Conservation (phyloP, 495 filamentous ascomycete species). For the Aspergillus egyptiacus region DNA sequence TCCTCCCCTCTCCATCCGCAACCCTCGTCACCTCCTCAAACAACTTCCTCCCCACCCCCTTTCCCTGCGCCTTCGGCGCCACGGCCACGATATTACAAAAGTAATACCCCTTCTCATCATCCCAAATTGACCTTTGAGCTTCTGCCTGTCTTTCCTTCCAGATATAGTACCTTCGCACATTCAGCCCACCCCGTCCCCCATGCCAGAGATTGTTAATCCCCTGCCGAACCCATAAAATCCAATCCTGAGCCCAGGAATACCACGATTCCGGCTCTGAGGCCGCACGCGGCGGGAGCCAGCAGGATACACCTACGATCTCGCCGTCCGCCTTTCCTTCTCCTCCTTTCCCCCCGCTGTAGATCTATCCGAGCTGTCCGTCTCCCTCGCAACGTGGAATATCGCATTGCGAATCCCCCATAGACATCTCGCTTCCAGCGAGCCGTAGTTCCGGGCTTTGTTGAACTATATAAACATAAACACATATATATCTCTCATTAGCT, state of each 20-base stretch:
- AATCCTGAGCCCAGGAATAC: conserved; percentile 51
- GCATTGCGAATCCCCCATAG: conserved; percentile 56
- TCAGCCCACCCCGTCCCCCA: conserved; percentile 55
- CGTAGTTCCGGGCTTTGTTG: conserved; percentile 27
- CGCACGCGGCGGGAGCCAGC: conserved; percentile 54
- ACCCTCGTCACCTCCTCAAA: conserved; percentile 51
- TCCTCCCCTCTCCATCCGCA: conserved; percentile 54
- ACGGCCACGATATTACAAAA: conserved; percentile 67
- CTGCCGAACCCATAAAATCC: conserved; percentile 54
- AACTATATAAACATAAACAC: too few relatives aligned
- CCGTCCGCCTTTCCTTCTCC: too few relatives aligned
- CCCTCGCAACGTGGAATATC: conserved; percentile 58
- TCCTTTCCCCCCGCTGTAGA: not conserved
- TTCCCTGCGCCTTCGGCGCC: conserved; percentile 50
- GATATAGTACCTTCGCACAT: conserved; percentile 58
- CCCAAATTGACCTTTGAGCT: conserved; percentile 37
- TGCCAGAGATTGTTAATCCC: conserved; percentile 55
- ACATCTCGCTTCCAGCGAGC: conserved; percentile 53
- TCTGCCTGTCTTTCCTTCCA: conserved; percentile 43
- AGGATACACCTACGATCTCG: conserved; percentile 56
- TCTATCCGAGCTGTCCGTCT: conserved; percentile 5
- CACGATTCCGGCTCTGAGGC: conserved; percentile 43
- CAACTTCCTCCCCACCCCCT: conserved; percentile 54
- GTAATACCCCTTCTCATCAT: conserved; percentile 52
- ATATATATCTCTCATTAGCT: too few relatives aligned